phyloP scores from a whole-genome alignment of 1,284 basidiomycete species.

The Malassezia equina region DNA sequence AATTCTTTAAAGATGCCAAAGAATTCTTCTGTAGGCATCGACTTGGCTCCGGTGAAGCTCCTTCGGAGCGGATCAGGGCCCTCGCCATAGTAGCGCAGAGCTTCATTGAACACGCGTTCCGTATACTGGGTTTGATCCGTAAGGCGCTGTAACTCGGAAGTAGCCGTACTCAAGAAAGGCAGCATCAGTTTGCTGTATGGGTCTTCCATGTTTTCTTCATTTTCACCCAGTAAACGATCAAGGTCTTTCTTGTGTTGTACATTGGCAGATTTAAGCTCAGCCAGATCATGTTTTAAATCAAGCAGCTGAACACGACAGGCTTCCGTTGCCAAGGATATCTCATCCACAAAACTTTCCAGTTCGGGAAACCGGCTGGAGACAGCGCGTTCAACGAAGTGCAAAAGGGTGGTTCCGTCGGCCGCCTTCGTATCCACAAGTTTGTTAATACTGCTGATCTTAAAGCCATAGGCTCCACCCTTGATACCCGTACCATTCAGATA shows the following conservation, averaged over 20 bases:
- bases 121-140: constrained; percentile 42
- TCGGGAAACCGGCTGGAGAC: constrained; percentile 76
- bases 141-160: constrained; percentile 29
- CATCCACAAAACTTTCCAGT: constrained; percentile 78
- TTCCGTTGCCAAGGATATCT: constrained; percentile 77
- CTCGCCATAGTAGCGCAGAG: constrained; percentile 46
- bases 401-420: constrained; percentile 66
- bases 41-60: constrained; percentile 34
- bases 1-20: constrained; percentile 48
- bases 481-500: constrained; percentile 95
- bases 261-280: constrained; percentile 44
- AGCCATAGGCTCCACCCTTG: constrained; percentile 94
- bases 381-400: constrained; percentile 88
- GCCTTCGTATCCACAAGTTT: constrained; percentile 98
- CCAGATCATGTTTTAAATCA: constrained; percentile 44
- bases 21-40: constrained; percentile 47
- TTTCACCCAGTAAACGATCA: constrained; percentile 42
- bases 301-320: constrained; percentile 61
- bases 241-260: constrained; percentile 44
- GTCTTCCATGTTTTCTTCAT: constrained; percentile 37
- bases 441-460: constrained; percentile 94
- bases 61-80: constrained; percentile 42
- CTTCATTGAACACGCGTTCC: constrained; percentile 42
- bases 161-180: constrained; percentile 40
- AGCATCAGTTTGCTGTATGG: constrained; percentile 47